Evolutionary conservation across 805 yeast species (phyloP).

Genomic region (Isabelozyma rhagii): DNA sequence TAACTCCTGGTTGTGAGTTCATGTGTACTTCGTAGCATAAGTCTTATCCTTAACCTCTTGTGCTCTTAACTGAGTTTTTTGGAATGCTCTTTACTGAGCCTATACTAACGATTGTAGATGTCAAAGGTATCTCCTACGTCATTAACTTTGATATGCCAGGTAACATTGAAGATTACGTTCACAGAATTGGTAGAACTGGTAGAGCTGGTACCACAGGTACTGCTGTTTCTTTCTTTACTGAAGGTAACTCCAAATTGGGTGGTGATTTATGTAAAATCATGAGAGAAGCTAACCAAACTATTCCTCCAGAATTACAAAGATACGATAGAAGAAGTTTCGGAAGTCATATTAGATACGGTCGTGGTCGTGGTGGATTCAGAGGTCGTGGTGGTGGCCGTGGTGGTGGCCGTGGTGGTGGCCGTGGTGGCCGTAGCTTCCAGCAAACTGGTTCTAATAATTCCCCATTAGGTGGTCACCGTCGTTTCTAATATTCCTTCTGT

Average conservation of each 20-base stretch:
- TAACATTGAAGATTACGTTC: constrained; percentile 97
- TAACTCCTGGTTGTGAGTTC: background rate
- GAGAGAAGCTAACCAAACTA: constrained; percentile 90
- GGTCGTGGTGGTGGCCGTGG: constrained; percentile 51
- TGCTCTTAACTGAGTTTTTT: constrained; percentile 1
- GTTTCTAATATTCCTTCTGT: constrained; percentile 13
- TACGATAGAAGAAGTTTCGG: constrained; percentile 67
- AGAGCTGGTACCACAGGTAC: constrained; percentile 98
- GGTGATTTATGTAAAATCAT: constrained; percentile 84
- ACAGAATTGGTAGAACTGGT: constrained; percentile 99
- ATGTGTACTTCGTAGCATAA: background rate
- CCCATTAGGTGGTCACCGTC: constrained; percentile 39
- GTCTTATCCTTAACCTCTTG: background rate
- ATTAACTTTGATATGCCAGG: constrained; percentile 97
- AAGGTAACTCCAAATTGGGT: constrained; percentile 82
- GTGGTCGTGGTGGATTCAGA: constrained; percentile 57
- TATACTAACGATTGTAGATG: constrained; percentile 61
- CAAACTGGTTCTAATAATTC: constrained; percentile 39
- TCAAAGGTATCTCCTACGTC: constrained; percentile 93
- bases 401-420: no score
- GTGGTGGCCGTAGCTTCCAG: constrained; percentile 39
- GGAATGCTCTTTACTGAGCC: background rate
- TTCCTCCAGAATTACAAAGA: constrained; percentile 76
- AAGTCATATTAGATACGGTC: constrained; percentile 48
- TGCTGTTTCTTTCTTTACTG: constrained; percentile 91